Evolutionary conservation across 768 basidiomycete species (phyloP).

Genomic region (Mycena kentingensis): DNA sequence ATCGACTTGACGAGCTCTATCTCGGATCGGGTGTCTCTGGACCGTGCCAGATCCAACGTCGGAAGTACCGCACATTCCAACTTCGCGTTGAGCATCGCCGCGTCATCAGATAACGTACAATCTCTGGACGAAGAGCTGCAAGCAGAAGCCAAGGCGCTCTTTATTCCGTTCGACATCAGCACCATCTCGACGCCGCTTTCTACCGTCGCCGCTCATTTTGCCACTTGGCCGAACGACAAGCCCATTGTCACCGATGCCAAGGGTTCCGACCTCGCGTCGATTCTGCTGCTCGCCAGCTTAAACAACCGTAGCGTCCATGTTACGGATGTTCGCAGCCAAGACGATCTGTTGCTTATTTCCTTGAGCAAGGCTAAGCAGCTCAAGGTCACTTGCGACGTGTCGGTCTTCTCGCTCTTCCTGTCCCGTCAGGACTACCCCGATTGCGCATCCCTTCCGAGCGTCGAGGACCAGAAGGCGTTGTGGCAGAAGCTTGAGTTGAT

Average conservation of each 20-base stretch:
- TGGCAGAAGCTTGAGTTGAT: conserved; percentile 85
- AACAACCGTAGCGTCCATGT: conserved; percentile 88
- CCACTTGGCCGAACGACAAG: conserved; percentile 87
- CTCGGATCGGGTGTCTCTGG: conserved; percentile 66
- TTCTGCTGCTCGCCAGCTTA: conserved; percentile 91
- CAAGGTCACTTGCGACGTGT: conserved; percentile 95
- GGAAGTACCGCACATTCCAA: conserved; percentile 77
- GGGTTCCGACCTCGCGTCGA: conserved; percentile 88
- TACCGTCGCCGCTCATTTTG: conserved; percentile 82
- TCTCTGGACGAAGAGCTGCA: conserved; percentile 71
- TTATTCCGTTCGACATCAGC: conserved; percentile 71
- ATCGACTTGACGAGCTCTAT: conserved; percentile 63
- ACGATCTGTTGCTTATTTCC: conserved; percentile 88
- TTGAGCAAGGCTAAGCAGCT: conserved; percentile 93
- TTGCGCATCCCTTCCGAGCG: conserved; percentile 65
- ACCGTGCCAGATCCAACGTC: conserved; percentile 67
- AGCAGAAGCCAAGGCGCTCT: conserved; percentile 82
- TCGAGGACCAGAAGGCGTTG: conserved; percentile 75
- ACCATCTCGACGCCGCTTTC: conserved; percentile 60
- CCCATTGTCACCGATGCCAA: conserved; percentile 94
- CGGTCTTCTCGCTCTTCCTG: conserved; percentile 91
- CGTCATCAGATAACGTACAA: conserved; percentile 66
- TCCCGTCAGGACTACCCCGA: conserved; percentile 70
- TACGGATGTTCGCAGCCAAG: conserved; percentile 82
- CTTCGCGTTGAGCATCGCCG: conserved; percentile 80